Base-by-base conservation (phyloP, 1,139 yeast species). In the Nakaseomyces kungkrabaensis region DNA sequence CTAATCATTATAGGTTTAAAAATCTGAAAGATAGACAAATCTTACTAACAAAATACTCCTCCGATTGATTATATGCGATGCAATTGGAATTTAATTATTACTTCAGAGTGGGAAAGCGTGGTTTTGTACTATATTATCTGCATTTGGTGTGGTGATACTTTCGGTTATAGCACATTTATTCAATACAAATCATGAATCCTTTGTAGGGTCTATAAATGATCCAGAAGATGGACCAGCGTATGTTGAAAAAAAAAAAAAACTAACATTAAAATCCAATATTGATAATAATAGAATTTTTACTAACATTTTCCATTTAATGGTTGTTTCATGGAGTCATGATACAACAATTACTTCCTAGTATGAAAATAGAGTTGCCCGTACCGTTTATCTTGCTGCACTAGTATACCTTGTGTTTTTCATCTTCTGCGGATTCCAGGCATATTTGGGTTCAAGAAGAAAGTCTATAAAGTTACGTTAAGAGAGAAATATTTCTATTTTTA, bases 111-210 rank as follows among this genome's bases (percentile, higher is more conserved):
- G 50, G 48, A 80, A 85, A 65, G 97, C 98, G 37, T 92, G 95
- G 85, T 88, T 87, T 69, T 92, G 98, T 68, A 92, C 97, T 49
- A 77, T 92, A 46, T 74, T 92, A 50, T 89, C 97, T 49, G 87
- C 92, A 29, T 90, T 90, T 67, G 98, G 94, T 52, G 81, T 92
- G 41, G 83, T 88, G 49, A 90, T 92, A 57, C 78, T 92, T 49
- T 78, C 95, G 9, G 85, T 86, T 50, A 78, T 92, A 59, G 98
- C 95, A 24, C 78, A 79, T 58, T 73, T 92, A 58, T 92, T 92
- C 73, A 74, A 83, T 59, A 73, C 74, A 46, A 87, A 82, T 59
- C 95, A 88, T 66, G 97, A 92, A 69, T 77, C 95, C 24, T 83
- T 92, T 84, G 83, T 89, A 72, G 98, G 98, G 6, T 85, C 96